Evolutionary conservation across 345 rosid species (phyloP).

Genomic region (Lenwebbia sp.): DNA sequence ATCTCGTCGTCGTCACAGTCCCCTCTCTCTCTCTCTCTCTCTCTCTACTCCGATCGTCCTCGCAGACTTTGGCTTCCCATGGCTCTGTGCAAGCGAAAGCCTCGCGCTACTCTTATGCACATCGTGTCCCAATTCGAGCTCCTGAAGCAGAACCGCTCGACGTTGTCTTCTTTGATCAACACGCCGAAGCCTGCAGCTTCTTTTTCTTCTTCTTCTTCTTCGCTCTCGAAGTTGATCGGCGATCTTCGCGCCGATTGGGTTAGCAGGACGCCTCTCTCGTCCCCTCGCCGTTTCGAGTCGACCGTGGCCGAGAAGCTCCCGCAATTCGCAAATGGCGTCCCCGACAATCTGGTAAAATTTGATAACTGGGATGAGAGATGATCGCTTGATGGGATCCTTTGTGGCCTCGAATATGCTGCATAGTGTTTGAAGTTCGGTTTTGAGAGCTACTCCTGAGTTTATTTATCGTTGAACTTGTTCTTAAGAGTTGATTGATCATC

Average conservation of each 20-base stretch:
- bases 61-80: not conserved
- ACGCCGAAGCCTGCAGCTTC: not conserved
- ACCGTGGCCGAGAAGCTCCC: slow-evolving; percentile 8
- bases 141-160: not conserved
- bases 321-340: not conserved
- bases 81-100: not conserved
- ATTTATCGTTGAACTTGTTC: not conserved
- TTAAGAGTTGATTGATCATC: not conserved
- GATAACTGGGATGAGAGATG: not conserved
- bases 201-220: not conserved
- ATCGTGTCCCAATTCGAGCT: not conserved
- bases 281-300: slow-evolving; percentile 15
- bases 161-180: not conserved
- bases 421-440: not conserved
- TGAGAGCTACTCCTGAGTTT: not conserved
- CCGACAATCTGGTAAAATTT: slow-evolving; percentile 3
- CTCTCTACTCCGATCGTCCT: not conserved
- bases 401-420: not conserved
- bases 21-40: not conserved
- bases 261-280: not conserved
- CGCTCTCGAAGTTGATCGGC: not conserved
- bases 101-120: not conserved
- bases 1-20: not conserved
- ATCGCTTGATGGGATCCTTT: not conserved
- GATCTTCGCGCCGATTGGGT: not conserved